Base-by-base conservation (phyloP, 306 rosid genomes). In the Acacia acuminata region DNA sequence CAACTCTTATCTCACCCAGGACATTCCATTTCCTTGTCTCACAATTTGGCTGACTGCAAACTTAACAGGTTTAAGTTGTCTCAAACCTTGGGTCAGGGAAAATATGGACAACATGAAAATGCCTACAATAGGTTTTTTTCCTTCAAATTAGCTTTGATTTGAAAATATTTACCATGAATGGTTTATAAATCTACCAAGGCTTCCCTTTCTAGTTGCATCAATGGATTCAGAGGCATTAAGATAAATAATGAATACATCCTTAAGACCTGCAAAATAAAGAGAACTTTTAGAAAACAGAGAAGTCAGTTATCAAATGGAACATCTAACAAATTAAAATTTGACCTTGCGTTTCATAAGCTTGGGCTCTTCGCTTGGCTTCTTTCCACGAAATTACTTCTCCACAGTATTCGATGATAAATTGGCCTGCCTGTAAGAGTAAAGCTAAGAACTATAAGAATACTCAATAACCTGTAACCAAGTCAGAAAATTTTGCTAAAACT, bases 331-430 rank as follows among this genome's bases (percentile, higher is more conserved):
- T 76, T 71, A 81, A 67, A 53, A 72, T 64, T 67, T 73, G 82
- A 95, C 99, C 99, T 90, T 92, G 93, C 86, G 24, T 66, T 81
- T 93, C 98, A 82, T 96, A 93, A 75, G 91, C 90, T 13, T 93
- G 98, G 50, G 99, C 89, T 90, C 98, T 91, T 73, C 88, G 86
- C 75, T 93, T 96, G 68, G 99, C 99, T 90, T 96, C 98, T 82
- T 93, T 96, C 91, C 97, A 93, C 50, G 98, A 92, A 78, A 96
- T 96, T 63, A 96, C 97, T 91, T 96, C 99, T 86, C 99, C 99
- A 79, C 94, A 92, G 84, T 93, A 96, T 86, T 96, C 99, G 40
- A 92, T 96, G 76, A 96, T 80, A 88, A 96, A 93, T 45, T 88
- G 89, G 61, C 98, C 99, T 24, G 83, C 89, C 96, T 93, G 88